Evolutionary conservation across 2,329 filamentous ascomycete species (phyloP).

Genomic region (Penicillium sp.): DNA sequence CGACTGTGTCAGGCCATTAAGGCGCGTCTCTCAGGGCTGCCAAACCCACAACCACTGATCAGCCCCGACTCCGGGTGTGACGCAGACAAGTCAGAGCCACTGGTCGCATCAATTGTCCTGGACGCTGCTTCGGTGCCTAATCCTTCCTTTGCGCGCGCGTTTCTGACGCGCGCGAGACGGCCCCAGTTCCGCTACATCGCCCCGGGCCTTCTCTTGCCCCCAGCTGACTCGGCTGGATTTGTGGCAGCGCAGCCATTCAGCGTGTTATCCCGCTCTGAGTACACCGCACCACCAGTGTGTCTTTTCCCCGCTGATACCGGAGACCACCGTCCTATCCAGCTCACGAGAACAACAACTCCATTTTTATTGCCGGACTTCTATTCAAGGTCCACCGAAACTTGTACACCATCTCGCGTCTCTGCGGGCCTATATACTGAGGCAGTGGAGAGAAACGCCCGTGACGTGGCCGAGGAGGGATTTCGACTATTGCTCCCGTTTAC

Average conservation of each 20-base stretch:
- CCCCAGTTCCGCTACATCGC: slow-evolving; percentile 20
- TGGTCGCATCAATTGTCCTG: slow-evolving; percentile 12
- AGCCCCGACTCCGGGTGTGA: slow-evolving; percentile 1
- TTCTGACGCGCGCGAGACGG: slow-evolving; percentile 24
- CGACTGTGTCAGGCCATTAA: slow-evolving; percentile 26
- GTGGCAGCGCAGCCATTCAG: slow-evolving; percentile 23
- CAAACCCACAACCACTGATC: slow-evolving; percentile 9
- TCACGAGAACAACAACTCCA: slow-evolving; percentile 19
- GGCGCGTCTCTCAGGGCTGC: slow-evolving; percentile 10
- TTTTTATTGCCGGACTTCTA: slow-evolving; percentile 16
- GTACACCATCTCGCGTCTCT: slow-evolving; percentile 20
- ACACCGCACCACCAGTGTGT: slow-evolving; percentile 26
- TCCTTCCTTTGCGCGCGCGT: slow-evolving; percentile 17
- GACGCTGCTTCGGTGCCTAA: slow-evolving; percentile 15
- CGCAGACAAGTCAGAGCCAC: slow-evolving; percentile 11
- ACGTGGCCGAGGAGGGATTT: slow-evolving; percentile 34
- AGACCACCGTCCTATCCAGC: slow-evolving; percentile 20
- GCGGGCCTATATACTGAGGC: slow-evolving; percentile 30
- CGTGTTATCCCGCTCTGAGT: slow-evolving; percentile 10
- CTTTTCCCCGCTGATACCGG: slow-evolving; percentile 28
- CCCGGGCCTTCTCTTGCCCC: slow-evolving; percentile 18
- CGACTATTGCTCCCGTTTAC: slow-evolving; percentile 23
- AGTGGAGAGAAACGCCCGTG: slow-evolving; percentile 20
- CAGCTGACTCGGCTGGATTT: slow-evolving; percentile 20
- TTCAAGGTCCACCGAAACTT: slow-evolving; percentile 14